Evolutionary conservation across 306 rosid species (phyloP).

Genomic region (Hippophae tibetana): DNA sequence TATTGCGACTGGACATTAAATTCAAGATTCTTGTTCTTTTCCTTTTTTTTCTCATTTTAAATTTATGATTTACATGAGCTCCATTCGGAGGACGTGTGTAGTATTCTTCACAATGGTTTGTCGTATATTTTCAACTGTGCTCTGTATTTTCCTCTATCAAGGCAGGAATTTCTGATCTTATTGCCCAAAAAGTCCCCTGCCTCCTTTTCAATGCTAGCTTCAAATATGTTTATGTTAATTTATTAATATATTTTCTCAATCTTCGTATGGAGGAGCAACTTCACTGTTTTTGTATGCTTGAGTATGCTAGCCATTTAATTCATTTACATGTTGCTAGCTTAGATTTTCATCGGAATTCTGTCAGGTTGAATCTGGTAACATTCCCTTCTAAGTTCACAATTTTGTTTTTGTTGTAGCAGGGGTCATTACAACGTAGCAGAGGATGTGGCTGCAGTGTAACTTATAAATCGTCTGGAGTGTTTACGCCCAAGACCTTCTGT

Average conservation of each 20-base stretch:
- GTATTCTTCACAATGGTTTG: too few species aligned
- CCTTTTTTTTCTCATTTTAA: too few species aligned
- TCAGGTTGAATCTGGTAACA: not conserved
- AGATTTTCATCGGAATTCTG: not conserved
- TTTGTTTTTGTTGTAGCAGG: slow-evolving; percentile 23
- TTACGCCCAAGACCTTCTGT: slow-evolving; percentile 28
- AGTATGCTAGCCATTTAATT: not conserved
- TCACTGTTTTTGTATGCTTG: not conserved
- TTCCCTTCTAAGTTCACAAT: not conserved
- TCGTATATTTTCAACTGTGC: too few species aligned
- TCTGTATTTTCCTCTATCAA: too few species aligned
- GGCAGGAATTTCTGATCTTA: too few species aligned
- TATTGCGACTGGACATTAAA: too few species aligned
- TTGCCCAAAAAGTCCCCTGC: too few species aligned
- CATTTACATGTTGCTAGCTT: not conserved
- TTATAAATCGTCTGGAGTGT: slow-evolving; percentile 24
- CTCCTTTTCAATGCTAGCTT: too few species aligned
- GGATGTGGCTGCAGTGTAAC: slow-evolving; percentile 21
- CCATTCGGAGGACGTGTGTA: too few species aligned
- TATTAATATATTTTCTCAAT: not conserved
- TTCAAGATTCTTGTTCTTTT: too few species aligned
- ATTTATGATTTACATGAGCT: too few species aligned
- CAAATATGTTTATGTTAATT: not conserved
- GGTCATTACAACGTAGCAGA: slow-evolving; percentile 11
- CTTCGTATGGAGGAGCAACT: not conserved